Base-by-base conservation (phyloP, 116 monocot genomes). In the Posidonia oceanica region DNA sequence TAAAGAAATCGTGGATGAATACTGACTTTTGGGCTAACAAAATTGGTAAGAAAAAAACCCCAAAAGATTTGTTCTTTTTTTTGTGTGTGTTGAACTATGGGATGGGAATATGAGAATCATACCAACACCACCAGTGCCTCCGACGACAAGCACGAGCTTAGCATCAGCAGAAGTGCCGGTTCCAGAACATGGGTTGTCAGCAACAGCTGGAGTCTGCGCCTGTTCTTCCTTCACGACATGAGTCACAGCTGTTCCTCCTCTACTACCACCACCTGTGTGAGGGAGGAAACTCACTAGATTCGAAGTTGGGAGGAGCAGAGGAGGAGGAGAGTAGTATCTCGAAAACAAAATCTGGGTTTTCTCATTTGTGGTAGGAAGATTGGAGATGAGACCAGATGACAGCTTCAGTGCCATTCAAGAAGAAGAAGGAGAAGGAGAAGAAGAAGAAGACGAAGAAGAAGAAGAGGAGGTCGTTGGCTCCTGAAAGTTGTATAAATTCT, bases 81-180 rank as follows among this genome's bases (percentile, higher is more conserved):
- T 29, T 29, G 1, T 29, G 0, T 29, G 29, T 29, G 29, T 0
- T 14, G n/a, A 39, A n/a, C 52, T 21, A n/a, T 61, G 41, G 13
- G 40, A 65, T 5, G 64, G 48, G 48, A 48, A 36, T 13, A 29
- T 29, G 29, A 29, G 39, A 23, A 36, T 13, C 84, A 14, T 54
- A 95, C 95, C 95, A 2, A 95, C 95, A 64, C 95, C 91, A 6
- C 95, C 95, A 4, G 88, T 82, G 48, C 86, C 91, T 13, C 94
- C 94, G 36, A 88, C 75, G 12, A 94, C 94, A 39, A 94, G 88
- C 57, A 94, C 90, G 22, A 75, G 68, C 82, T 86, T 88, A n/a
- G 75, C 63, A 36, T 83, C 78, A 14, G 79, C 23, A 3, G 78
- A 37, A 39, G 58, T 22, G 36, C 69, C 18, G 38, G 23, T 37